Evolutionary conservation across 148 eudicot genomes (phyloP).

Genomic region (Selenicereus undatus): DNA sequence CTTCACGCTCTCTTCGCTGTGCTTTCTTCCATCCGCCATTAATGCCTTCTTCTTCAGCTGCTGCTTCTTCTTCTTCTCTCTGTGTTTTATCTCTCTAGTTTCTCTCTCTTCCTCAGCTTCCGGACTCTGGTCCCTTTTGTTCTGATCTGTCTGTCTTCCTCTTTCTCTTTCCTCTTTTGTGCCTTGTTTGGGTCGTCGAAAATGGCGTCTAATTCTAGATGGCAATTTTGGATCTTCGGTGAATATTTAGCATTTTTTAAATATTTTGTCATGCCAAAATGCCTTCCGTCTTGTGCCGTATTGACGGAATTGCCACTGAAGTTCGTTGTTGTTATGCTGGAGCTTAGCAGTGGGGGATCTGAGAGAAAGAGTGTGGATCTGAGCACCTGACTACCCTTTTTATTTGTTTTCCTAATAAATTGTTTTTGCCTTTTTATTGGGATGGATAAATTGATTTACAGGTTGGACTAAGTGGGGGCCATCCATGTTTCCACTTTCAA

Average conservation of each 20-base stretch:
- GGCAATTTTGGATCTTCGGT: slow-evolving; percentile 54
- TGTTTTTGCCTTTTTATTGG: not conserved
- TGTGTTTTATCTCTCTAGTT: not conserved
- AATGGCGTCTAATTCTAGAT: slow-evolving; percentile 40
- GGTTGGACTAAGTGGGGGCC: slow-evolving; percentile 29
- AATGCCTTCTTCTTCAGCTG: not conserved
- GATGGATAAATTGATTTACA: slow-evolving; percentile 25
- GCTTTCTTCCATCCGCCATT: slow-evolving; percentile 19
- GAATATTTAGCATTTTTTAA: not conserved
- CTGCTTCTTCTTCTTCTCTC: not conserved
- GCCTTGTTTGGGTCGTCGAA: slow-evolving; percentile 39
- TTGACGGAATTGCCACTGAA: slow-evolving; percentile 14
- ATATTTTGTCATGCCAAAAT: not conserved
- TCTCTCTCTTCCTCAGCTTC: not conserved
- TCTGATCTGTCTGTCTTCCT: not conserved
- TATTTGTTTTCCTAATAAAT: not conserved
- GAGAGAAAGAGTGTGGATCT: not conserved
- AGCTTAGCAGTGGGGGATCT: not conserved
- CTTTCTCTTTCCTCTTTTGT: slow-evolving; percentile 9
- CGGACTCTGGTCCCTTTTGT: not conserved
- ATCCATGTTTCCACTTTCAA: slow-evolving; percentile 7
- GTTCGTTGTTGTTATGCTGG: not conserved
- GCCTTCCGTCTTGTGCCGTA: not conserved
- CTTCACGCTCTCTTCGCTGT: slow-evolving; percentile 85
- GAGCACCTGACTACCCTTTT: not conserved